Conservation (phyloP, 352 stramenopile genomes). For the Globisporangium nagaii region DNA sequence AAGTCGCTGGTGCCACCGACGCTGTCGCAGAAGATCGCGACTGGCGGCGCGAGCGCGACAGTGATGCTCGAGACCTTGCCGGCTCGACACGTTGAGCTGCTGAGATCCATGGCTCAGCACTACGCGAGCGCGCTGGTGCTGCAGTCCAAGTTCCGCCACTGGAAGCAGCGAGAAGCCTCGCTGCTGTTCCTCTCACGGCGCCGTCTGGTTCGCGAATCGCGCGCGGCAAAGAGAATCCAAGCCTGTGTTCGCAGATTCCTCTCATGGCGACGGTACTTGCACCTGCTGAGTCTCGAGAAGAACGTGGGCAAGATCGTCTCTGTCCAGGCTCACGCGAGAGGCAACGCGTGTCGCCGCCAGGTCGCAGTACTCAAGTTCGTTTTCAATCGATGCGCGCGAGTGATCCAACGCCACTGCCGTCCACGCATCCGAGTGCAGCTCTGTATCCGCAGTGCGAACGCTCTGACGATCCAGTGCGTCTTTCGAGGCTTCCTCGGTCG, state of each 20-base stretch:
- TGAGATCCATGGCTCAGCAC: constrained; percentile 21
- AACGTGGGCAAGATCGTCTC: constrained; percentile 31
- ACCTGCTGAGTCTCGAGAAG: constrained; percentile 28
- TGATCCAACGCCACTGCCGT: constrained; percentile 44
- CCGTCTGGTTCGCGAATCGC: constrained; percentile 25
- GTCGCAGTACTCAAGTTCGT: constrained; percentile 22
- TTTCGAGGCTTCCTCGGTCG: constrained; percentile 37
- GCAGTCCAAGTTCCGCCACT: constrained; percentile 39
- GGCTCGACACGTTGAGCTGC: constrained; percentile 25
- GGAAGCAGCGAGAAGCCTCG: constrained; percentile 34
- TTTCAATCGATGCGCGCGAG: constrained; percentile 17
- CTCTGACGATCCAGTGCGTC: constrained; percentile 42
- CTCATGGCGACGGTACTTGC: constrained; percentile 39
- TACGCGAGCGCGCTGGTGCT: constrained; percentile 35
- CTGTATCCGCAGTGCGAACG: constrained; percentile 17
- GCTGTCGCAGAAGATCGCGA: constrained; percentile 35
- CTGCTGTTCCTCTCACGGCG: constrained; percentile 33
- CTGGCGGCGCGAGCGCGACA: constrained; percentile 23
- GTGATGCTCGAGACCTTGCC: constrained; percentile 28
- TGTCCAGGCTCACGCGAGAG: constrained; percentile 41
- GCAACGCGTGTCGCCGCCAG: constrained; percentile 26
- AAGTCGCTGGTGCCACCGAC: constrained; percentile 18
- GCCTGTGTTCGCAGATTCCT: constrained; percentile 36
- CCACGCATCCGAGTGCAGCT: constrained; percentile 23
- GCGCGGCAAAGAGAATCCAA: constrained; percentile 54